phyloP scores from a whole-genome alignment of 1,284 basidiomycete genomes.

The Rhodofomes roseus region DNA sequence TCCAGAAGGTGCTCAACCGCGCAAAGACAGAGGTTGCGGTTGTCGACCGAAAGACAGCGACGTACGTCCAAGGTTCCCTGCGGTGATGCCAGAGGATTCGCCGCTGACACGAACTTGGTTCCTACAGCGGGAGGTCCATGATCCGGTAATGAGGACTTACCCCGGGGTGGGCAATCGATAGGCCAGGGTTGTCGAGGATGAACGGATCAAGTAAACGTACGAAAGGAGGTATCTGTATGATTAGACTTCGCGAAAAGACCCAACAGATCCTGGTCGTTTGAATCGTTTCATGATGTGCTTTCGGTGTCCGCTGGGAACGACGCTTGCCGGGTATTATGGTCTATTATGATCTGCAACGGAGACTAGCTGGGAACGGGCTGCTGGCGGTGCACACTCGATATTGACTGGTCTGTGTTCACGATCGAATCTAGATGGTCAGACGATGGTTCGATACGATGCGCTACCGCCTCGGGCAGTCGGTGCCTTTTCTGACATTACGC shows the following conservation, averaged over 20 bases:
- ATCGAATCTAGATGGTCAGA: neutral
- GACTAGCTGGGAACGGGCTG: no score
- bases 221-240: neutral
- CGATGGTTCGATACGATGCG: neutral
- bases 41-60: constrained; percentile 90
- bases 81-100: neutral
- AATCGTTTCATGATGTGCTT: neutral
- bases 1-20: constrained; percentile 96
- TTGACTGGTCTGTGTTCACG: neutral
- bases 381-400: no score
- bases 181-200: neutral
- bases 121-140: constrained; percentile 16
- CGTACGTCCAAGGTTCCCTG: constrained; percentile 36
- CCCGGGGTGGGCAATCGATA: neutral
- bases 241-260: neutral
- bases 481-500: neutral
- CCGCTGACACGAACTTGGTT: neutral
- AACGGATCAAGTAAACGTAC: neutral
- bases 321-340: neutral
- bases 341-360: no score
- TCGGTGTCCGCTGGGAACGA: neutral
- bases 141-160: constrained; percentile 5
- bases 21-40: constrained; percentile 93
- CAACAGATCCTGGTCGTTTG: no score
- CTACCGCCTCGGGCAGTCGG: no score